Base-by-base conservation (phyloP, 2,329 filamentous ascomycete species). In the Rhexocercosporidium sp. region DNA sequence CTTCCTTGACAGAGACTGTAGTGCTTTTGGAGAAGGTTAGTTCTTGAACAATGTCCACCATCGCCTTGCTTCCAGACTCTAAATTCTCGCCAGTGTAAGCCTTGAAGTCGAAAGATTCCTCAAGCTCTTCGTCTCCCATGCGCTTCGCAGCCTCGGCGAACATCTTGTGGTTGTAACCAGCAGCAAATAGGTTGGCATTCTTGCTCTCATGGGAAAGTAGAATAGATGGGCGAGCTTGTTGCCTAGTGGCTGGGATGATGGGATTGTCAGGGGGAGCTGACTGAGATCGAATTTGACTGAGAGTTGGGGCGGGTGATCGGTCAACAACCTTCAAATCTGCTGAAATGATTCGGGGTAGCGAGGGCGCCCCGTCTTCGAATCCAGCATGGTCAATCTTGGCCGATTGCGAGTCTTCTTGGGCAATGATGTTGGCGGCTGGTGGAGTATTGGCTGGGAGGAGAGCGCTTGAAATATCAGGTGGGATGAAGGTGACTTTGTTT, bases 41-140 rank as follows among this genome's bases (percentile, higher is more conserved):
- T 27, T n/a, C 51, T 34, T 20, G 51, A 34, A 8, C 7, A 20
- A 8, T 20, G 14, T 29, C n/a, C 12, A 5, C 25, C 47, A n/a
- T 18, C 27, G 2, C 29, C 14, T 18, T 56, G 29, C 27, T 56
- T 37, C 18, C 27, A 37, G 18, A 1, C 4, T 37, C 12, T 27
- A 14, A n/a, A 8, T n/a, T 27, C 3, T 5, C 18, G 1, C 3
- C 9, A 3, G 31, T 6, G 29, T 37, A 56, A n/a, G 5, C 51
- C 18, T 56, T 14, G 51, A 56, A 56, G n/a, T 56, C 51, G n/a
- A 56, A 56, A 18, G 4, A 56, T 14, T 56, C n/a, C 14, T 56
- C 29, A 5, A 56, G 5, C 14, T 3, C 7, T 27, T 56, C 29
- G 18, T 56, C 27, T 5, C 12, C 3, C 29, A 37, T 56, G 6